phyloP scores from a whole-genome alignment of 352 stramenopile genomes.

The Phytophthora quininea region DNA sequence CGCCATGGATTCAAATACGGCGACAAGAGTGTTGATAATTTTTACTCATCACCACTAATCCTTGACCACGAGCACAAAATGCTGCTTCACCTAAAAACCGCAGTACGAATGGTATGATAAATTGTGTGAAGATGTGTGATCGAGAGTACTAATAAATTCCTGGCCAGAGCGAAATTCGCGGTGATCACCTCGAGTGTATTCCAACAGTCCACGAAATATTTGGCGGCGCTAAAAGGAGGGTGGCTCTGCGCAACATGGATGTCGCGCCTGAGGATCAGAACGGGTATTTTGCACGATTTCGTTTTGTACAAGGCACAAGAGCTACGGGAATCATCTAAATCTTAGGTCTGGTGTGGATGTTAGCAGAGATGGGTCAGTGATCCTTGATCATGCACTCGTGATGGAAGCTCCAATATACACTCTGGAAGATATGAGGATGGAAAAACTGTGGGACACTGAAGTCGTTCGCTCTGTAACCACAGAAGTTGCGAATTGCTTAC shows the following conservation, averaged over 20 bases:
- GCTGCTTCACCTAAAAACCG: constrained; percentile 43
- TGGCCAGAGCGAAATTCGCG: constrained; percentile 21
- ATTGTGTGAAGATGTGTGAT: not conserved
- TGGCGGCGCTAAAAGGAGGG: constrained; percentile 59
- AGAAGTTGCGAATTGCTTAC: constrained; percentile 54
- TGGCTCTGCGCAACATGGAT: constrained; percentile 38
- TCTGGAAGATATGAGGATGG: constrained; percentile 39
- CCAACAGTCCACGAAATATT: constrained; percentile 34
- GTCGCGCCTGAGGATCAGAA: constrained; percentile 59
- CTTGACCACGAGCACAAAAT: constrained; percentile 51
- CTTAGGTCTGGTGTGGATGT: constrained; percentile 13
- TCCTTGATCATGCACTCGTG: constrained; percentile 61
- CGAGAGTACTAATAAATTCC: not conserved
- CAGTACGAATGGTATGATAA: constrained; percentile 27
- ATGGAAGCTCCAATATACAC: constrained; percentile 60
- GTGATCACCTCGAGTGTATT: constrained; percentile 33
- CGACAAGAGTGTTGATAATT: constrained; percentile 65
- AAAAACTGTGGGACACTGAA: constrained; percentile 41
- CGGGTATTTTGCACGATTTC: constrained; percentile 30
- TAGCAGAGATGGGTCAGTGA: constrained; percentile 52
- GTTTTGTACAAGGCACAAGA: not conserved
- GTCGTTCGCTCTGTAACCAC: constrained; percentile 39
- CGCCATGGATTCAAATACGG: constrained; percentile 59
- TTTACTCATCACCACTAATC: constrained; percentile 46
- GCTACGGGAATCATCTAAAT: constrained; percentile 20